Evolutionary conservation across 2,329 filamentous ascomycete species (phyloP).

Genomic region (Ceratocystis diversiconidia): DNA sequence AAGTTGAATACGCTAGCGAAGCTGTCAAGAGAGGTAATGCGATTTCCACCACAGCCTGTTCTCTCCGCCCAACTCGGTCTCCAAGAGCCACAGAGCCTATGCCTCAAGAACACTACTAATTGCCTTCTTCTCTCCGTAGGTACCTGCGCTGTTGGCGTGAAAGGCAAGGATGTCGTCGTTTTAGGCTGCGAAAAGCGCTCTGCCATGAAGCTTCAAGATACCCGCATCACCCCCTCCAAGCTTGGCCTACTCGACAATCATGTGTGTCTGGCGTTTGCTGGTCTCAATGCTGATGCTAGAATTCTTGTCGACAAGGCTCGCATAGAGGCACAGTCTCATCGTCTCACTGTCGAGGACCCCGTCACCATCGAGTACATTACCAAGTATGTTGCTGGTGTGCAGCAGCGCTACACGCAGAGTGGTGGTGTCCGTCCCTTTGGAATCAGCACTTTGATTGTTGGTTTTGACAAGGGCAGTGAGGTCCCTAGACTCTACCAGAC

Average conservation of each 20-base stretch:
- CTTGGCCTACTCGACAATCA: slow-evolving; percentile 93
- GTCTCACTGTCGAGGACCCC: slow-evolving; percentile 91
- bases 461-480: slow-evolving; percentile 90
- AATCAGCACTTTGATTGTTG: slow-evolving; percentile 93
- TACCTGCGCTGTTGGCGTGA: slow-evolving; percentile 95
- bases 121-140: slow-evolving; percentile 35
- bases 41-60: slow-evolving; percentile 21
- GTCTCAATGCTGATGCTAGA: slow-evolving; percentile 91
- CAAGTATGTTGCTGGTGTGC: slow-evolving; percentile 93
- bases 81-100: background rate
- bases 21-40: slow-evolving; percentile 83
- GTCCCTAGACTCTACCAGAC: slow-evolving; percentile 90
- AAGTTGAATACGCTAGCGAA: slow-evolving; percentile 98
- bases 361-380: slow-evolving; percentile 99
- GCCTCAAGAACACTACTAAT: slow-evolving; percentile 10
- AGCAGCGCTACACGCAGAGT: slow-evolving; percentile 97
- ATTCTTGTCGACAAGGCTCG: slow-evolving; percentile 98
- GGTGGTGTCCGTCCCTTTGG: slow-evolving; percentile 98
- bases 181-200: slow-evolving; percentile 97
- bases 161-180: slow-evolving; percentile 86
- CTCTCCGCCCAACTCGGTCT: slow-evolving; percentile 4
- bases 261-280: slow-evolving; percentile 92
- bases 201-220: slow-evolving; percentile 98
- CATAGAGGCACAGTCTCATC: slow-evolving; percentile 92
- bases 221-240: slow-evolving; percentile 96